These are phyloP conservation scores for Kurtzmaniella fragi DNA, from an alignment of 805 yeast species.

Conservation along the genomic window DNA sequence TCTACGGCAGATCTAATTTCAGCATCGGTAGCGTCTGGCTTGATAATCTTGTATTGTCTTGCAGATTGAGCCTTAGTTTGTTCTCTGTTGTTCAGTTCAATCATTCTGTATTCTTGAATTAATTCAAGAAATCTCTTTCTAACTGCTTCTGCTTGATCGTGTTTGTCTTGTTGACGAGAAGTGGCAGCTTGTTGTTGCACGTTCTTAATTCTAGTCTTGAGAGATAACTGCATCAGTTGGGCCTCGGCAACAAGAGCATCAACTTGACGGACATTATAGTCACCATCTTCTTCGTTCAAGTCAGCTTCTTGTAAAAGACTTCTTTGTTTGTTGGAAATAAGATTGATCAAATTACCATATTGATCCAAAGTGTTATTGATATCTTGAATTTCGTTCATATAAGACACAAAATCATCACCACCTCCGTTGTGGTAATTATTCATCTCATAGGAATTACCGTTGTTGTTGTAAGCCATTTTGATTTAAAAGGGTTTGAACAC, in stretches of 20 bases:
- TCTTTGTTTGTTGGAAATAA: constrained; percentile 37
- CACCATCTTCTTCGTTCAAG: constrained; percentile 38
- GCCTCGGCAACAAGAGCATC: constrained; percentile 77
- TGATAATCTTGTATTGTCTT: constrained; percentile 86
- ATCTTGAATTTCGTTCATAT: constrained; percentile 42
- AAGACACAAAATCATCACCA: constrained; percentile 39
- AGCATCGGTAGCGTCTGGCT: constrained; percentile 76
- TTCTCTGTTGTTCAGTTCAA: constrained; percentile 83
- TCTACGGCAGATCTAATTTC: constrained; percentile 84
- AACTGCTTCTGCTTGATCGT: constrained; percentile 84
- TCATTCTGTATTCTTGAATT: constrained; percentile 80
- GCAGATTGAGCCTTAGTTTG: constrained; percentile 83
- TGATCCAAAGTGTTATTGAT: constrained; percentile 38
- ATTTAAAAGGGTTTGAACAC: neutral
- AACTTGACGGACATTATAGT: constrained; percentile 65
- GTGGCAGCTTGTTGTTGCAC: constrained; percentile 66
- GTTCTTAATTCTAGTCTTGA: constrained; percentile 71
- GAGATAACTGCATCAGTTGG: constrained; percentile 64
- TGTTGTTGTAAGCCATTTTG: constrained; percentile 4
- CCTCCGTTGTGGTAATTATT: constrained; percentile 17
- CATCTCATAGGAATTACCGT: constrained; percentile 24
- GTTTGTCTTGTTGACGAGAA: constrained; percentile 64
- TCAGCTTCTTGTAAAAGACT: constrained; percentile 38
- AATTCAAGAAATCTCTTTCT: constrained; percentile 80
- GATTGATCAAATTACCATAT: constrained; percentile 32